Base-by-base conservation (phyloP, 1,284 basidiomycete genomes). In the Trichosporon asahii region DNA sequence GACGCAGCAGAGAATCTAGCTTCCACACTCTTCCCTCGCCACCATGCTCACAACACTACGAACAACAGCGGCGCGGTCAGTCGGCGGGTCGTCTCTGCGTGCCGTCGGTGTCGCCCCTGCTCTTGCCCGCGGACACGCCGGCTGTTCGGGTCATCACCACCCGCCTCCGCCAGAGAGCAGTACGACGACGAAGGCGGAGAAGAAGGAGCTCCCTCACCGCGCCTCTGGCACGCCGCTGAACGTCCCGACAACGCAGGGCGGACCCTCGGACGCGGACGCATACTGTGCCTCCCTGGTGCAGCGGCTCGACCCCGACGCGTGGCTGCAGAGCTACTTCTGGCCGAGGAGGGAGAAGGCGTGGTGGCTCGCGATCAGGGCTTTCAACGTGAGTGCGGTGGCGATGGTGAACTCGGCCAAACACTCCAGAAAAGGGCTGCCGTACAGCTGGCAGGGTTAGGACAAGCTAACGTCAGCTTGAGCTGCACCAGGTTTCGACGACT, bases 291-390 rank as follows among this genome's bases (percentile, higher is more conserved):
- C 75, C 27, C 76, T 85, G 0, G 83, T 85, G 1, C 75, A 80
- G 55, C 64, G 78, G n/a, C 71, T 82, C 23, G 83, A 85, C 73
- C 79, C 81, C 3, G 92, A 95, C 72, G 89, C 91, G 12, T 93
- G 88, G 84, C 85, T 95, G 53, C 86, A 87, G 46, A 88, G 89
- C 8, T 90, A 91, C 67, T 90, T 94, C 81, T 96, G 90, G 83
- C 92, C 94, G 18, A 84, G 82, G 61, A 80, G 86, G 27, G 80
- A 88, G 71, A 88, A 89, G 79, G 87, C 85, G 76, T 90, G 89
- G 74, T 96, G 90, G 81, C 89, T 92, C 73, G 93, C 92, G 6
- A 85, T 95, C 72, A 89, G 91, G 76, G 94, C 94, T 2, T 94
- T 96, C 80, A 92, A 93, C 78, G 93, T 94, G 84, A 82, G 91